These are phyloP conservation scores for Aspergillus coremiiformis DNA, from an alignment of 495 filamentous ascomycete species.

Conservation along the genomic window DNA sequence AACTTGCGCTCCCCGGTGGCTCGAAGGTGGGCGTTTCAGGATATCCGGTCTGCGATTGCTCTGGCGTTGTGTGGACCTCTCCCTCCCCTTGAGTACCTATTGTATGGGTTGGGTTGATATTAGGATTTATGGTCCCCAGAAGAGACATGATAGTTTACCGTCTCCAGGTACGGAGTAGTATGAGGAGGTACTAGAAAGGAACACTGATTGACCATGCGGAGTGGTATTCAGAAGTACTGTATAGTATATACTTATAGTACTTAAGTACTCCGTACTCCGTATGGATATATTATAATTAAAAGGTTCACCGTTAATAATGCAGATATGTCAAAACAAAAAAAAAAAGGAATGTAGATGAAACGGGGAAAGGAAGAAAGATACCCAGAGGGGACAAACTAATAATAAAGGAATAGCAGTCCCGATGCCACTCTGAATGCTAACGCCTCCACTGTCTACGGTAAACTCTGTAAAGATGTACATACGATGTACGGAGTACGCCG, in stretches of 20 bases:
- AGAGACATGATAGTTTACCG: conserved; percentile 30
- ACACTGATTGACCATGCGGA: background rate
- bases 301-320: too few relatives aligned
- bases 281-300: too few relatives aligned
- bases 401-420: background rate
- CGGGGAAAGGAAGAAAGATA: background rate
- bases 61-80: background rate
- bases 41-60: background rate
- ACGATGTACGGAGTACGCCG: too few relatives aligned
- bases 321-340: too few relatives aligned
- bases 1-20: conserved; percentile 22
- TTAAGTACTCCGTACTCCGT: too few relatives aligned
- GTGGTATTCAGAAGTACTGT: conserved; percentile 1
- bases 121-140: conserved; percentile 33
- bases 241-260: background rate
- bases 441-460: background rate
- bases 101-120: conserved; percentile 17
- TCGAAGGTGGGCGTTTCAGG: background rate
- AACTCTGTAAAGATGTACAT: background rate
- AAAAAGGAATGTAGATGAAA: conserved; percentile 1
- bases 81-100: conserved; percentile 9
- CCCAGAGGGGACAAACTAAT: conserved; percentile 1
- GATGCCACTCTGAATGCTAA: background rate
- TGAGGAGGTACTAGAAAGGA: conserved; percentile 5
- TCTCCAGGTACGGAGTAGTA: conserved; percentile 14